Evolutionary conservation across 768 basidiomycete genomes (phyloP).

Genomic region (Tulasnella calospora): DNA sequence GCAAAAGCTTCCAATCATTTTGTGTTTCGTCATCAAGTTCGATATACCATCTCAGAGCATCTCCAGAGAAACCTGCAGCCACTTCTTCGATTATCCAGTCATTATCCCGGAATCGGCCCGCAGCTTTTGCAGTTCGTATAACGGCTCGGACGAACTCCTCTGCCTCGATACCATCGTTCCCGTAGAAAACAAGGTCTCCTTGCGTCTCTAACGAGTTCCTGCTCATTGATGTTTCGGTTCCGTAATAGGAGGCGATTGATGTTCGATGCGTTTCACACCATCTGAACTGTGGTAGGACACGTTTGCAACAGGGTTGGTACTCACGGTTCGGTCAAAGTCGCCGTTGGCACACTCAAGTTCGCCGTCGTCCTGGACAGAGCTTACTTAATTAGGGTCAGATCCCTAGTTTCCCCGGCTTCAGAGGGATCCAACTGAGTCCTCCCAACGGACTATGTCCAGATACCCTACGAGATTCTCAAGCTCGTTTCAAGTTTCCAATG

Average conservation of each 20-base stretch:
- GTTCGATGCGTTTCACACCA: not conserved
- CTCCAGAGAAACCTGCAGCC: not conserved
- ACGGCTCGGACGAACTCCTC: not conserved
- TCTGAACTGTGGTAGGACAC: no score
- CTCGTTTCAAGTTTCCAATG: no score
- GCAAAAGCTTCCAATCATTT: not conserved
- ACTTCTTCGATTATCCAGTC: not conserved
- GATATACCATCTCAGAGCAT: not conserved
- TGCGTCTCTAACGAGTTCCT: not conserved
- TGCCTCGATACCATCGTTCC: not conserved
- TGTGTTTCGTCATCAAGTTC: not conserved
- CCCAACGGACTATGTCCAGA: no score
- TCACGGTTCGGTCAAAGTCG: no score
- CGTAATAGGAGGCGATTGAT: no score
- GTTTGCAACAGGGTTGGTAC: no score
- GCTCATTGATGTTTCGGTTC: no score
- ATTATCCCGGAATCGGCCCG: not conserved
- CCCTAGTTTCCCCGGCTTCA: no score
- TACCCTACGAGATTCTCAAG: no score
- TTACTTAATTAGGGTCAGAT: no score
- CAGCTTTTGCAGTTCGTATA: not conserved
- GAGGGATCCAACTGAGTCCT: no score
- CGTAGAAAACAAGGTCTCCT: not conserved
- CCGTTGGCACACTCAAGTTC: not conserved
- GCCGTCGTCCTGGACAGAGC: not conserved